Percentiles rank a stretch among this genome's conserved stretches.
Conservation (phyloP, 2,329 filamentous ascomycete species). For the Alternaria consortialis region DNA sequence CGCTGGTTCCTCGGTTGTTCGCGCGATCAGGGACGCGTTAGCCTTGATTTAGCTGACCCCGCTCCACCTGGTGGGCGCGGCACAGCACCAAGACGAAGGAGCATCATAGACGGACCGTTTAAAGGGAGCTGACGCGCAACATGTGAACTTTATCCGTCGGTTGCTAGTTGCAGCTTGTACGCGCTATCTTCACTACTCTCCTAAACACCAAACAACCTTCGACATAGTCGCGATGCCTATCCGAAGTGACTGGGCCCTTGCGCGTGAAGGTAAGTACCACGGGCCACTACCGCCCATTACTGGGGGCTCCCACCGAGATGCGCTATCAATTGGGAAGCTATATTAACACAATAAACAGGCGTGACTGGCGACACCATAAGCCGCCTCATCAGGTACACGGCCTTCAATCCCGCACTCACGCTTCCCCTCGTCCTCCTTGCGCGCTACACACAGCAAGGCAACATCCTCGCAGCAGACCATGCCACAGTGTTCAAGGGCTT, state of each 20-base stretch:
- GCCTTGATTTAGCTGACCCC: slow-evolving; percentile 6
- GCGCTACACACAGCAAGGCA: slow-evolving; percentile 70
- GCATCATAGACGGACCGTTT: slow-evolving; percentile 3
- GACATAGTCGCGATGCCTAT: slow-evolving; percentile 44
- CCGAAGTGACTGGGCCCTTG: slow-evolving; percentile 49
- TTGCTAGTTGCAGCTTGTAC: slow-evolving; percentile 2
- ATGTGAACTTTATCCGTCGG: neutral
- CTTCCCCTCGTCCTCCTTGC: slow-evolving; percentile 70
- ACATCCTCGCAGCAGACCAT: slow-evolving; percentile 58
- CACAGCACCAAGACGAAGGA: slow-evolving; percentile 3
- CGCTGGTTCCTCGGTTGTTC: slow-evolving; percentile 8
- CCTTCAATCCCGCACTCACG: slow-evolving; percentile 71
- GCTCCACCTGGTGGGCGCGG: neutral
- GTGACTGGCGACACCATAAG: slow-evolving; percentile 65
- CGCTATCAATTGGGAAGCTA: neutral
- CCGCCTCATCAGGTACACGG: slow-evolving; percentile 66
- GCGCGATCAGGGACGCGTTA: neutral
- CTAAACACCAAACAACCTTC: neutral
- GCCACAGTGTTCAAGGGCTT: slow-evolving; percentile 65
- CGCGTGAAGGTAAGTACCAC: slow-evolving; percentile 48
- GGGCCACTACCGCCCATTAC: neutral
- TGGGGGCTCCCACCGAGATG: neutral
- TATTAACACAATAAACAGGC: slow-evolving; percentile 29
- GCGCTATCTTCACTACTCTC: neutral
- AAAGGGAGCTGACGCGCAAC: slow-evolving; percentile 1